Conservation (phyloP, 108 stramenopile species). For the Nitzschia inconspicua region DNA sequence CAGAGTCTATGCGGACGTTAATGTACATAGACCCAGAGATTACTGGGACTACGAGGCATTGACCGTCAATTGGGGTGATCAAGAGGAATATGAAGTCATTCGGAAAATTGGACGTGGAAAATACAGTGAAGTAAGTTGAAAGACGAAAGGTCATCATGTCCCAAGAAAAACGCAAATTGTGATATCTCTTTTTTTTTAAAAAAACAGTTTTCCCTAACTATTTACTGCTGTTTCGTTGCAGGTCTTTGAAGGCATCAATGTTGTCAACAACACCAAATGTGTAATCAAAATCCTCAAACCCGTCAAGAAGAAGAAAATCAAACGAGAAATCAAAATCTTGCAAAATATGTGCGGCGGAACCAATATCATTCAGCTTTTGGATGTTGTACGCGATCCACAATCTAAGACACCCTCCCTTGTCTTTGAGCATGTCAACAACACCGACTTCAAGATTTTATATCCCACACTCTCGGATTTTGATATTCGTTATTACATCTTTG, state of each 20-base stretch:
- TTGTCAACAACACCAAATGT: conserved; percentile 93
- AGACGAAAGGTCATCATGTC: background rate
- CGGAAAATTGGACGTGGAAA: conserved; percentile 99
- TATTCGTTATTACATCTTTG: conserved; percentile 99
- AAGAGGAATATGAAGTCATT: conserved; percentile 99
- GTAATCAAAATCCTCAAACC: conserved; percentile 99
- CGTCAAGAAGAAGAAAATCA: conserved; percentile 99
- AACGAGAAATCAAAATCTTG: conserved; percentile 98
- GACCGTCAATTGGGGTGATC: conserved; percentile 98
- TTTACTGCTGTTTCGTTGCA: conserved; percentile 2
- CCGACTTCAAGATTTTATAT: conserved; percentile 99
- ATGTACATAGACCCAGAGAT: conserved; percentile 94
- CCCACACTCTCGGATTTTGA: conserved; percentile 98
- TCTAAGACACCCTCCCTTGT: conserved; percentile 97
- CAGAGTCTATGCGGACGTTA: conserved; percentile 98
- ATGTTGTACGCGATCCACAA: conserved; percentile 99
- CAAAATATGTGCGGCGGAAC: conserved; percentile 99
- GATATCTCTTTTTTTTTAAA: background rate
- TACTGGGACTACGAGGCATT: conserved; percentile 99
- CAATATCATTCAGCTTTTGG: conserved; percentile 98
- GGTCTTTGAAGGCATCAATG: conserved; percentile 98
- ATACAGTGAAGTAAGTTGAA: conserved; percentile 86
- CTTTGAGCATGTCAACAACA: conserved; percentile 99
- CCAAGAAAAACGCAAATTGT: background rate
- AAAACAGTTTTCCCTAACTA: background rate